A percentile compares a stretch with the other conserved stretches of the same genome.
Evolutionary conservation across 208 protist genomes (phyloP).

Genomic region (Trypanosoma vivax): DNA sequence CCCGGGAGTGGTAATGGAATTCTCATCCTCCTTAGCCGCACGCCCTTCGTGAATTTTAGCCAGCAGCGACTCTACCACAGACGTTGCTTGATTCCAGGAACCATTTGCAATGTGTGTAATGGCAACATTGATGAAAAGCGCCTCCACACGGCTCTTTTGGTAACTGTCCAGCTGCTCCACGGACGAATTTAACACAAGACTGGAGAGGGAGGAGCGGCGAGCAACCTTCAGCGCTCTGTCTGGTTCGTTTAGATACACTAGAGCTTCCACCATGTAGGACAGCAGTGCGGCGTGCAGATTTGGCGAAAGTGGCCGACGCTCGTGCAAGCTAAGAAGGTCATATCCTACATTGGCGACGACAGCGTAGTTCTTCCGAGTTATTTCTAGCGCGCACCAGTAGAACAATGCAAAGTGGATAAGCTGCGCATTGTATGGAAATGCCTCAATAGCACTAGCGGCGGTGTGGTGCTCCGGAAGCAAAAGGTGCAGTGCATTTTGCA

Average conservation of each 20-base stretch:
- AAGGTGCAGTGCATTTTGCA: constrained; percentile 82
- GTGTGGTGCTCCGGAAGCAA: constrained; percentile 57
- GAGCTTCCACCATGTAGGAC: constrained; percentile 75
- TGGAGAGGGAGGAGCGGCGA: constrained; percentile 54
- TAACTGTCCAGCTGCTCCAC: constrained; percentile 44
- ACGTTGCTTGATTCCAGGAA: constrained; percentile 78
- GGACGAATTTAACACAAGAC: constrained; percentile 38
- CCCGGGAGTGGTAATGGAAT: background rate
- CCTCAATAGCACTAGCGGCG: constrained; percentile 43
- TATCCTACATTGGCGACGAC: constrained; percentile 60
- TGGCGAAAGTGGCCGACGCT: constrained; percentile 42
- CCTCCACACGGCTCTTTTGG: constrained; percentile 75
- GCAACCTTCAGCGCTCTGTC: constrained; percentile 67
- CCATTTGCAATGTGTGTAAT: constrained; percentile 79
- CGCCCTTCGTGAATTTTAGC: constrained; percentile 63
- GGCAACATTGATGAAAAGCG: constrained; percentile 78
- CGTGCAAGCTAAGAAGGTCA: constrained; percentile 62
- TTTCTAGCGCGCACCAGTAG: constrained; percentile 74
- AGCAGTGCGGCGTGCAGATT: constrained; percentile 71
- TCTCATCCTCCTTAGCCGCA: constrained; percentile 16
- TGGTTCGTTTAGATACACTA: constrained; percentile 77
- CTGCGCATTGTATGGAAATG: constrained; percentile 48
- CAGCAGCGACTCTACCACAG: constrained; percentile 74
- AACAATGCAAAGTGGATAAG: constrained; percentile 69
- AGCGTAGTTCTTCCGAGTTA: constrained; percentile 68